Percentiles rank a stretch among this genome's conserved stretches.
Conservation (phyloP, 495 filamentous ascomycete genomes). For the Penicillium daleae region DNA sequence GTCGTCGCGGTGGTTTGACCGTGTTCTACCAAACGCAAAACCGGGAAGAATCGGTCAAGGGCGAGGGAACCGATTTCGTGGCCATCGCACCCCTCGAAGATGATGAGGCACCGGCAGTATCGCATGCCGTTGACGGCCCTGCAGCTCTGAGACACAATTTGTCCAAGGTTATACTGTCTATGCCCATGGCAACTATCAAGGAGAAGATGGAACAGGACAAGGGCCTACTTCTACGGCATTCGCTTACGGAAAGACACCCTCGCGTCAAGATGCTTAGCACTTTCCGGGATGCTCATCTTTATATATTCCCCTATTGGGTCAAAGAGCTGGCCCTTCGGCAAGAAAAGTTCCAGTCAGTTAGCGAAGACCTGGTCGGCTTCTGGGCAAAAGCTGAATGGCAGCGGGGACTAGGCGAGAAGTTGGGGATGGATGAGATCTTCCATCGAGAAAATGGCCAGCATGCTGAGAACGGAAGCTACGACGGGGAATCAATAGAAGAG, state of each 20-base stretch:
- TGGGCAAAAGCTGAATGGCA: slow-evolving; percentile 97
- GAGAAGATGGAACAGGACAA: slow-evolving; percentile 75
- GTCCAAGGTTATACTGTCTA: slow-evolving; percentile 70
- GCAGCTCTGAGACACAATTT: slow-evolving; percentile 66
- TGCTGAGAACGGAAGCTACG: slow-evolving; percentile 41
- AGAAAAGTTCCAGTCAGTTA: slow-evolving; percentile 79
- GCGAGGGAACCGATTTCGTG: slow-evolving; percentile 89
- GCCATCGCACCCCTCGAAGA: slow-evolving; percentile 67
- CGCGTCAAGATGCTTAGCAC: slow-evolving; percentile 76
- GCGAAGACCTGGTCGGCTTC: slow-evolving; percentile 91
- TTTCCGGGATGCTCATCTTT: slow-evolving; percentile 88
- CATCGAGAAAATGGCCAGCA: slow-evolving; percentile 36
- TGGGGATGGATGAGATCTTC: slow-evolving; percentile 71
- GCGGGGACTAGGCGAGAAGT: slow-evolving; percentile 72
- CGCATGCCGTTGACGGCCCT: slow-evolving; percentile 51
- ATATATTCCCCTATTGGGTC: slow-evolving; percentile 91
- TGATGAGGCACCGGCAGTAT: slow-evolving; percentile 51
- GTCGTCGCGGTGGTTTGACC: slow-evolving; percentile 74
- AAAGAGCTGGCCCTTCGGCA: slow-evolving; percentile 78
- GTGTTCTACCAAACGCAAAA: slow-evolving; percentile 90
- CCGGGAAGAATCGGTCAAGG: slow-evolving; percentile 71
- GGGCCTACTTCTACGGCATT: slow-evolving; percentile 69
- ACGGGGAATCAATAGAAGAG: slow-evolving; percentile 54
- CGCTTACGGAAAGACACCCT: slow-evolving; percentile 70
- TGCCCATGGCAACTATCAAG: slow-evolving; percentile 83